phyloP scores from a whole-genome alignment of 139 green algal species.

The Closterium sp. region DNA sequence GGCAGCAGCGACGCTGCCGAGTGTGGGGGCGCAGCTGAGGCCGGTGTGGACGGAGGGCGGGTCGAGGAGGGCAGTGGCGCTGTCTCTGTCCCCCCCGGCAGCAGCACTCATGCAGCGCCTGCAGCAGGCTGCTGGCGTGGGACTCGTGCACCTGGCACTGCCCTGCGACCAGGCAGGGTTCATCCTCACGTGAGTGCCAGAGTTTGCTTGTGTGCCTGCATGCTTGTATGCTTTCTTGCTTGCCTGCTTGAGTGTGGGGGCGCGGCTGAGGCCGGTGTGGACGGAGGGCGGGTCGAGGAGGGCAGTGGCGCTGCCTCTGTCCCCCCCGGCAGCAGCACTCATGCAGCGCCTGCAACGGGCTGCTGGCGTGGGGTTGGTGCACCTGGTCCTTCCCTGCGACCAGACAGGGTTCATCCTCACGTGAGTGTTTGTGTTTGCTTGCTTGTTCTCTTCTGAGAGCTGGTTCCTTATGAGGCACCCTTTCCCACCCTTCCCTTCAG shows the following conservation, averaged over 20 bases:
- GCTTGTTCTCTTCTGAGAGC: not conserved
- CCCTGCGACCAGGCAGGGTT: not conserved
- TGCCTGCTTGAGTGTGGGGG: not conserved
- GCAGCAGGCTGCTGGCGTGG: slow-evolving; percentile 6
- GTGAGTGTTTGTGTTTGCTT: not conserved
- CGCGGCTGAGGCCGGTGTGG: not conserved
- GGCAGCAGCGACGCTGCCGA: not conserved
- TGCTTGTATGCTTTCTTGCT: not conserved
- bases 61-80: not conserved
- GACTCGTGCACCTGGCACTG: slow-evolving; percentile 24
- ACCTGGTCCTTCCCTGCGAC: slow-evolving; percentile 20
- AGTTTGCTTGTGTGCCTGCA: not conserved
- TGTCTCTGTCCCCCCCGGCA: slow-evolving; percentile 3
- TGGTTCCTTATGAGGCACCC: not conserved
- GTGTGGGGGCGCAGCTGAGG: not conserved
- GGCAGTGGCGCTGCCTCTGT: not conserved
- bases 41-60: not conserved
- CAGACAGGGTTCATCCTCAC: slow-evolving; percentile 18
- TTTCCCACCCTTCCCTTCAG: too few species aligned
- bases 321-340: not conserved
- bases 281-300: not conserved
- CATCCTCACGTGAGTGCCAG: slow-evolving; percentile 21
- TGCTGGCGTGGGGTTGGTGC: slow-evolving; percentile 6
- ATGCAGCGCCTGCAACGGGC: slow-evolving; percentile 3
- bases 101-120: slow-evolving; percentile 1